phyloP scores from a whole-genome alignment of 345 rosid genomes.

The Gossypium stocksii region DNA sequence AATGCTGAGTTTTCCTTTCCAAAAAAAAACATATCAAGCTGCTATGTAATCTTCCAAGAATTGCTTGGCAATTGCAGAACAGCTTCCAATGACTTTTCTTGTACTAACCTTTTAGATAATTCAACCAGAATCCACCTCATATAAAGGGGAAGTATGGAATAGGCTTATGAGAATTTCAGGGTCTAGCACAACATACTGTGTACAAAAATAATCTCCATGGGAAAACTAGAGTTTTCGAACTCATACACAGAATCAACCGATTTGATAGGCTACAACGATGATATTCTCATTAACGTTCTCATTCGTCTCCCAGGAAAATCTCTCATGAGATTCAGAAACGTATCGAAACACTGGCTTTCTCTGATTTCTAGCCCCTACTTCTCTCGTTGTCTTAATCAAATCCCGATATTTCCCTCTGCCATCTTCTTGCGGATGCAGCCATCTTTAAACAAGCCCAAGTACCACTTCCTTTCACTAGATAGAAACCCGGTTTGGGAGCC shows the following conservation, averaged over 20 bases:
- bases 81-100: constrained; percentile 1
- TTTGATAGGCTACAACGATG: constrained; percentile 19
- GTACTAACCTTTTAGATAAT: neutral
- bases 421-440: constrained; percentile 17
- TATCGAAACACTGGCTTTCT: constrained; percentile 32
- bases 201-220: neutral
- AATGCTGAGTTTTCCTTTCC: neutral
- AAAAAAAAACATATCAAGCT: neutral
- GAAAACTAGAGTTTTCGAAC: neutral
- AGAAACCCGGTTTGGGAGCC: constrained; percentile 13
- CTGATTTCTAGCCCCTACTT: constrained; percentile 28
- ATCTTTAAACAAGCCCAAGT: neutral
- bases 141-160: neutral
- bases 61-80: constrained; percentile 7
- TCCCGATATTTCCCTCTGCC: constrained; percentile 6
- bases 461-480: constrained; percentile 19
- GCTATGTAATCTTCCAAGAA: constrained; percentile 1
- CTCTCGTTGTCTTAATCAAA: neutral
- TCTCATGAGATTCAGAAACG: constrained; percentile 29
- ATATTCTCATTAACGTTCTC: constrained; percentile 31
- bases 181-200: neutral
- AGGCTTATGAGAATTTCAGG: neutral
- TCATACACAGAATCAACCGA: constrained; percentile 14
- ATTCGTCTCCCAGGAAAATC: constrained; percentile 27
- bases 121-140: neutral